Conservation (phyloP, 495 filamentous ascomycete genomes). For the Astrocystis sublimbata region DNA sequence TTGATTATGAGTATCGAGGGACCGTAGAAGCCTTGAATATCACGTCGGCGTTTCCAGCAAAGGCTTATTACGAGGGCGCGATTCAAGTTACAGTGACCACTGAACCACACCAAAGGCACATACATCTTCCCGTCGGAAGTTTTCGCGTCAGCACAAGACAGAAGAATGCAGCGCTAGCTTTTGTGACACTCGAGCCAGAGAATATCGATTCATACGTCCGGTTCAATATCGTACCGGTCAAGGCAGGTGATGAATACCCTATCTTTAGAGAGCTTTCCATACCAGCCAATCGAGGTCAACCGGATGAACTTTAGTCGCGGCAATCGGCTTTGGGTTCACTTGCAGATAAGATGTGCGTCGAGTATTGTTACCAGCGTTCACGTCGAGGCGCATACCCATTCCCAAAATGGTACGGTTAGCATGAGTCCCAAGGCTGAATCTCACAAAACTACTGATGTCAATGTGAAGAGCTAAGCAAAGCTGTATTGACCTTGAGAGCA, state of each 20-base stretch:
- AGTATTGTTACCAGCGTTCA: background rate
- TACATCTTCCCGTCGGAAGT: slow-evolving; percentile 30
- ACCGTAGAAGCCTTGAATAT: slow-evolving; percentile 31
- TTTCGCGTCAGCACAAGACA: slow-evolving; percentile 26
- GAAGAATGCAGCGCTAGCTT: slow-evolving; percentile 33
- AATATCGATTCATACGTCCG: slow-evolving; percentile 38
- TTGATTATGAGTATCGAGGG: slow-evolving; percentile 28
- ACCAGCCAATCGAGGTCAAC: background rate
- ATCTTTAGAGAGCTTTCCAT: slow-evolving; percentile 28
- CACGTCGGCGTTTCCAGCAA: slow-evolving; percentile 22
- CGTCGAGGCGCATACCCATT: background rate
- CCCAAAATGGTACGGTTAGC: background rate
- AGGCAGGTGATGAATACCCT: slow-evolving; percentile 35
- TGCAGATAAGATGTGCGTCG: background rate
- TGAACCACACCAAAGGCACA: slow-evolving; percentile 12
- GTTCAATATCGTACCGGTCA: slow-evolving; percentile 34
- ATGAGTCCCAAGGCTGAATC: background rate
- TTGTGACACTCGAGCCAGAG: slow-evolving; percentile 36
- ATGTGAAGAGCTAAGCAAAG: no score
- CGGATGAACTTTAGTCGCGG: slow-evolving; percentile 8
- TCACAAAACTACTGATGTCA: no score
- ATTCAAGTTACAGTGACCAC: slow-evolving; percentile 35
- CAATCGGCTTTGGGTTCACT: background rate
- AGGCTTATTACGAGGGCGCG: slow-evolving; percentile 35
- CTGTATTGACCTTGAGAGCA: no score